These are phyloP conservation scores for Ogataea trehalophila DNA, from an alignment of 805 yeast genomes.

Conservation along the genomic window DNA sequence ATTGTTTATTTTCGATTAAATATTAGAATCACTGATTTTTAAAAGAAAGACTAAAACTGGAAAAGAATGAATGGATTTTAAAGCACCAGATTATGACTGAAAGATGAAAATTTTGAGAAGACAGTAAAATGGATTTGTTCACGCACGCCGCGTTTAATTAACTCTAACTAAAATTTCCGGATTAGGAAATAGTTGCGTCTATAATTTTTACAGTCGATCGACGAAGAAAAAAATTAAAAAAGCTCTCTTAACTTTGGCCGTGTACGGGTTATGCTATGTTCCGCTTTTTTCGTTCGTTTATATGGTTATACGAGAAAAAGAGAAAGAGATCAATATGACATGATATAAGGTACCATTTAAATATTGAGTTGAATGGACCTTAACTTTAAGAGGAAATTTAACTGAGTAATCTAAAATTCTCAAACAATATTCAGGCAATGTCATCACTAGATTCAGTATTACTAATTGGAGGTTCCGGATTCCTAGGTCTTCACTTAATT, in stretches of 20 bases:
- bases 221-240: no score
- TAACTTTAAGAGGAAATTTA: not conserved
- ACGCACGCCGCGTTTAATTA: constrained; percentile 6
- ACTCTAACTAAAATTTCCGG: no score
- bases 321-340: no score
- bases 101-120: constrained; percentile 1
- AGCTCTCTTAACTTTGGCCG: no score
- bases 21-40: not conserved
- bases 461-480: constrained; percentile 94
- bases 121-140: not conserved
- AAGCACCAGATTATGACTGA: not conserved
- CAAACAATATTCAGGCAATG: constrained; percentile 6
- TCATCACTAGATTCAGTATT: constrained; percentile 51
- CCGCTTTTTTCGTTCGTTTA: no score
- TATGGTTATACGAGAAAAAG: no score
- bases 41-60: not conserved
- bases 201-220: no score
- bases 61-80: not conserved
- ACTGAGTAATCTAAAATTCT: not conserved
- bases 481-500: constrained; percentile 84
- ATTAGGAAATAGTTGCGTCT: no score
- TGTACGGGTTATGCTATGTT: no score
- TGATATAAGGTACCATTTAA: no score
- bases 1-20: not conserved
- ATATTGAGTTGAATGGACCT: not conserved